phyloP scores from a whole-genome alignment of 2,329 filamentous ascomycete genomes.

The Pseudohalonectria lignicola region DNA sequence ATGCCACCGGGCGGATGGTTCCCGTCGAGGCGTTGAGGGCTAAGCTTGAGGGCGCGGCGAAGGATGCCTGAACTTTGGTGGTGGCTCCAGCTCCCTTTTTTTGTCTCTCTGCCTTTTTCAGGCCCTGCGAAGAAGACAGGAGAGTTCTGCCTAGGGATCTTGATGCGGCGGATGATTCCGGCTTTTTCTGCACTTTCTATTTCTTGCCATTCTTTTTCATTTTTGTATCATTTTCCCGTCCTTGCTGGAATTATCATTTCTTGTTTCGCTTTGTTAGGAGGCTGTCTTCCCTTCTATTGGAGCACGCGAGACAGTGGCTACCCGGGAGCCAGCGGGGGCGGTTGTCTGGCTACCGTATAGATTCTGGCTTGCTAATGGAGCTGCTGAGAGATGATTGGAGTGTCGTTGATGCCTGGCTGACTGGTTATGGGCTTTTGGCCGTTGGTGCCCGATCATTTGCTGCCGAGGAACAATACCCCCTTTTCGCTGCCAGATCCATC shows the following conservation, averaged over 20 bases:
- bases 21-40: constrained; percentile 23
- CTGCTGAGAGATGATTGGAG: too few relatives aligned
- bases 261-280: neutral
- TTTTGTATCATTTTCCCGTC: neutral
- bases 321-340: neutral
- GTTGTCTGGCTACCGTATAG: neutral
- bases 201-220: neutral
- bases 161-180: neutral
- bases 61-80: too few relatives aligned
- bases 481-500: neutral
- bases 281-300: neutral
- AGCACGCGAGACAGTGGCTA: neutral
- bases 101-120: constrained; percentile 6
- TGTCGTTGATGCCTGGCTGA: too few relatives aligned
- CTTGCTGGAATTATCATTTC: neutral
- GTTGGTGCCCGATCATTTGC: too few relatives aligned
- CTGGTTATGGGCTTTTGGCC: too few relatives aligned
- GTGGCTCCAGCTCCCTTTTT: constrained; percentile 17
- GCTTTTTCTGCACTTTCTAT: neutral
- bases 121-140: neutral
- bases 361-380: too few relatives aligned
- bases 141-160: neutral
- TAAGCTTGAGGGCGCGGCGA: constrained; percentile 15
- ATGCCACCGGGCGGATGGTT: constrained; percentile 28
- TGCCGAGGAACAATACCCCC: neutral